Evolutionary conservation across 2,329 filamentous ascomycete species (phyloP), one percentile per base, ranked within the genome.

Genomic region (Bipolaris zeicola): DNA sequence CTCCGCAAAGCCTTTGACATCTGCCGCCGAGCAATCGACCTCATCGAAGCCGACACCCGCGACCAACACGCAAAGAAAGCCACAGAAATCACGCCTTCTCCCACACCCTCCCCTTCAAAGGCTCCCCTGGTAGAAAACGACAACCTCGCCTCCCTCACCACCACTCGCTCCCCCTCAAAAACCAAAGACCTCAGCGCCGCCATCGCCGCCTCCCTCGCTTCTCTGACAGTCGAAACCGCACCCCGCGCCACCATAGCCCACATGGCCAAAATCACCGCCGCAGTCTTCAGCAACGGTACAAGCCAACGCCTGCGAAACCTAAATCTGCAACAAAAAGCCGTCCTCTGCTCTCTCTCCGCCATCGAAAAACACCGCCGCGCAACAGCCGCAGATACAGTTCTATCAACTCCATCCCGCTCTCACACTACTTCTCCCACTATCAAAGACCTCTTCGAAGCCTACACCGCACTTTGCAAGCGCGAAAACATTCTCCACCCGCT

Each of bases 291-390:
- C 73, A 94, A 97, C 66, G 93, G 93, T 34, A 90, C 92, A 1
- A 86, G 83, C 11, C 92, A 97, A 67, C 87, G 95, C 55, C 85
- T 99, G 13, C 89, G 90, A 75, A 87, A 88, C 4, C 85, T 99
- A 54, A 99, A 98, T 73, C 83, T 99, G 2, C 96, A 99, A 73
- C 95, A 99, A 76, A 98, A 96, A 76, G 95, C 94, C 3, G 92
- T 94, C 0, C 83, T 99, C 8, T 99, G 95, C 78, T 87, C 94
- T 0, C 82, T 99, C 13, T 84, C 94, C 37, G 91, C 92, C 2
- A 86, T 95, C n/a, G 93, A 97, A 74, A 91, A 89, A 67, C 87
- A 87, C 61, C 89, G 85, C 64, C 82, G 86, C 46, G 79, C 72
- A n/a, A 68, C 71, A 1, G 70, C 66, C 6, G 64, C 63, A 31